Evolutionary conservation across 2,329 filamentous ascomycete genomes (phyloP), one percentile per base, ranked within the genome.

Genomic region (Claviceps purpurea): DNA sequence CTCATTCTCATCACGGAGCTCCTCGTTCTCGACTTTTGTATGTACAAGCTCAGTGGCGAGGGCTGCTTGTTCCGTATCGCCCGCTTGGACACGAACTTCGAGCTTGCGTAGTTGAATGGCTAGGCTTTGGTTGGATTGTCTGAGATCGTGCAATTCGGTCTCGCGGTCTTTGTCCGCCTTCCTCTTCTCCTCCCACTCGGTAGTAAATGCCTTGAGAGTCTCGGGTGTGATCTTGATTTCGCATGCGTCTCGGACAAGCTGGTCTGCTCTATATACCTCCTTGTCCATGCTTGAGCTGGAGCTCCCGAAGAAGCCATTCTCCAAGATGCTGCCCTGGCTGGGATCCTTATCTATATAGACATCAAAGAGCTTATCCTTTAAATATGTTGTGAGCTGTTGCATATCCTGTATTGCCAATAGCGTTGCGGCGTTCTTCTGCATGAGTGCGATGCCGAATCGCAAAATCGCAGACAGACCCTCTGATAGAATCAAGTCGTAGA

Each of bases 271-370:
- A 66, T 98, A 98, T 6, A 98, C 81, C 64, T 96, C 93, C 68
- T 95, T 96, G 64, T 98, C 93, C 13, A 89, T 78, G 58, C 82
- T 87, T n/a, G 84, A 83, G 38, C 87, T 89, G 24, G 89, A 91
- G 65, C 85, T 91, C 55, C 93, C 93, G 63, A 98, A 98, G 74
- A 98, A 98, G 14, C 93, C 93, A 44, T 89, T 95, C 67, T 98
- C 93, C 1, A 97, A 79, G 47, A 98, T 85, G 16, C 89, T 95
- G 49, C 84, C 89, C n/a, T 89, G 84, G 2, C 89, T 95, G 0
- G 93, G 93, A 7, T 89, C 81, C 60, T 89, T 87, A 68, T 98
- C 93, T 56, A 98, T 96, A 67, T 98, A 98, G 41, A 89, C 89
- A 63, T 98, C 93, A 57, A 98, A 98, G 0, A 98, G 64, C 58